Percentiles rank a stretch among this genome's conserved stretches.
Conservation (phyloP, 495 filamentous ascomycete species). For the Podospora appendiculata region DNA sequence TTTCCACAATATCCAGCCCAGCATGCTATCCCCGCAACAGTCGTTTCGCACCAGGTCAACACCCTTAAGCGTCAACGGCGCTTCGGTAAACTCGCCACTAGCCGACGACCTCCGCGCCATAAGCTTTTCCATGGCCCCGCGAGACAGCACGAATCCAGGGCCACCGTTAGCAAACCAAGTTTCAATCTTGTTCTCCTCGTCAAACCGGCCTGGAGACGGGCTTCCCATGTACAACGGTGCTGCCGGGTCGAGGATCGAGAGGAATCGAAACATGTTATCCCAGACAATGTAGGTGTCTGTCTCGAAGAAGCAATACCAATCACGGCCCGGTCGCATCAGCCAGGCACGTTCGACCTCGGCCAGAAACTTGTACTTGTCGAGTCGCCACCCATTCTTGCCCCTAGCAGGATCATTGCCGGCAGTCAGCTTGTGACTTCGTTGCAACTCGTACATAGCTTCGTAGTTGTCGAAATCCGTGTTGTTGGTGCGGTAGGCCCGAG, state of each 20-base stretch:
- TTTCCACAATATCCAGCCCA: slow-evolving; percentile 39
- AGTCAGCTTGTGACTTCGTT: slow-evolving; percentile 5
- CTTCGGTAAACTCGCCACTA: slow-evolving; percentile 22
- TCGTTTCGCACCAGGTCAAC: slow-evolving; percentile 26
- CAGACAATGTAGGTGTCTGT: slow-evolving; percentile 58
- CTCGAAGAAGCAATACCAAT: slow-evolving; percentile 66
- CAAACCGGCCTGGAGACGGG: slow-evolving; percentile 30
- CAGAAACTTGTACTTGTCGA: slow-evolving; percentile 68
- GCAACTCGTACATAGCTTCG: slow-evolving; percentile 1
- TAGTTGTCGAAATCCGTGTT: slow-evolving; percentile 8
- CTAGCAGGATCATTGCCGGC: slow-evolving; percentile 9
- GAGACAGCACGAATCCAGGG: slow-evolving; percentile 44
- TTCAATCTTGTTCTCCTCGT: slow-evolving; percentile 14
- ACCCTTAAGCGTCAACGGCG: slow-evolving; percentile 21
- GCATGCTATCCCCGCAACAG: slow-evolving; percentile 48
- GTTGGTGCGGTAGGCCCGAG: background rate
- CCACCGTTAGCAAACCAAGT: slow-evolving; percentile 48
- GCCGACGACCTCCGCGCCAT: slow-evolving; percentile 18
- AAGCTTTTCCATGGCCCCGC: slow-evolving; percentile 37
- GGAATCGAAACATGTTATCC: slow-evolving; percentile 52
- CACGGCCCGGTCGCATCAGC: slow-evolving; percentile 36
- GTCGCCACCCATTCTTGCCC: slow-evolving; percentile 39
- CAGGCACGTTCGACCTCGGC: slow-evolving; percentile 54
- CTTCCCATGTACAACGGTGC: slow-evolving; percentile 47
- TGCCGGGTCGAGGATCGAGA: slow-evolving; percentile 40